phyloP scores from a whole-genome alignment of 495 filamentous ascomycete species.

The Xylaria flabelliformis region DNA sequence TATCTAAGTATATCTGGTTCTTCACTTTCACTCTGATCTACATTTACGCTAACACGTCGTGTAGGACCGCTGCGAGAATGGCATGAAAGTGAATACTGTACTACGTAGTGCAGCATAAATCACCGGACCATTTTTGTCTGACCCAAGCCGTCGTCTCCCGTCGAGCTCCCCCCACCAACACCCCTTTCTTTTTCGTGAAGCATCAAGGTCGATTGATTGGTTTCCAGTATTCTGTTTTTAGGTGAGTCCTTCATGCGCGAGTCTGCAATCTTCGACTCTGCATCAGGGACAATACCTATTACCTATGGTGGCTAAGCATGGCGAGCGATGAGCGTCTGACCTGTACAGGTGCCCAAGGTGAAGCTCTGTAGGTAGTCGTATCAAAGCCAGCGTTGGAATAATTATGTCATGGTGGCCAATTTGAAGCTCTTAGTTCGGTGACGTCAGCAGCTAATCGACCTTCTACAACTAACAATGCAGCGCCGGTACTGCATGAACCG shows the following conservation, averaged over 20 bases:
- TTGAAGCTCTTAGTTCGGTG: conserved; percentile 3
- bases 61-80: not conserved
- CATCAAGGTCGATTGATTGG: conserved; percentile 1
- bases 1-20: not conserved
- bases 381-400: not conserved
- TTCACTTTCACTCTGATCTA: not conserved
- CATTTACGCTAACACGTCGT: not conserved
- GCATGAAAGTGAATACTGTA: conserved; percentile 3
- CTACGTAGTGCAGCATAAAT: conserved; percentile 11
- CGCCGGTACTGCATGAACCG: conserved; percentile 4
- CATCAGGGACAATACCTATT: not conserved
- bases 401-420: conserved; percentile 24
- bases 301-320: not conserved
- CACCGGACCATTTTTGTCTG: conserved; percentile 2
- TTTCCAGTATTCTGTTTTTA: not conserved
- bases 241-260: not conserved
- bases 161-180: conserved; percentile 5
- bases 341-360: not conserved
- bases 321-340: not conserved
- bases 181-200: not conserved
- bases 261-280: not conserved
- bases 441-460: conserved; percentile 16
- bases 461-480: not conserved
- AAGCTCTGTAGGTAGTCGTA: not conserved
- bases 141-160: not conserved